Evolutionary conservation across 331 rosid species (phyloP), one percentile per base, ranked within the genome.

Genomic region (Rhamnella rubrinervis): DNA sequence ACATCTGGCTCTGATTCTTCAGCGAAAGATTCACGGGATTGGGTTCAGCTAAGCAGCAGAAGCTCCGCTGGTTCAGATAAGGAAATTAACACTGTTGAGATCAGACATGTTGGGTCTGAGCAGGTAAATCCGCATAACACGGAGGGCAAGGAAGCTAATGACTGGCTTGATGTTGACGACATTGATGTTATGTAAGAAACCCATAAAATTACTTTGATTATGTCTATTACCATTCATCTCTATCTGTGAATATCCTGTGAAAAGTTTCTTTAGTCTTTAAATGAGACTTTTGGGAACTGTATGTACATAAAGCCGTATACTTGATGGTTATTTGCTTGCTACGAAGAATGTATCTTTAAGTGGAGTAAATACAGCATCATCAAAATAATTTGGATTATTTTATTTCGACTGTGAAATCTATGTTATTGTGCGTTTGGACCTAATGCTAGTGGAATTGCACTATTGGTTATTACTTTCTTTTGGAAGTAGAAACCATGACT

Each of bases 111-210:
- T 28, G 91, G 83, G 31, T 83, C 95, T 16, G 89, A 77, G 79
- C 86, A 80, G 81, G 88, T 84, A 75, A 83, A 82, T 72, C 70
- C 83, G 59, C 70, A 75, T 44, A 88, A 88, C 77, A 70, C 83
- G 31, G 86, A 75, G 80, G 67, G 70, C 77, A 93, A 85, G 85
- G 97, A 91, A 81, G 79, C 97, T 59, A 91, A 71, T 80, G 98
- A 93, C 75, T 93, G 98, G 98, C 97, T 87, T 71, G 83, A 87
- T 26, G 84, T 91, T 65, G 97, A 93, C 69, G 98, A 88, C 71
- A 88, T 85, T 65, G 98, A 88, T 78, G 92, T 75, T 25, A 78
- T 93, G 50, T 90, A 88, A 93, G 12, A 39, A 41, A 63, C 58
- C 59, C 66, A 60, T 68, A 37, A 55, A 79, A 80, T 49, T 1